phyloP scores from a whole-genome alignment of 169 alveolate genomes.

The Plasmodium falciparum region DNA sequence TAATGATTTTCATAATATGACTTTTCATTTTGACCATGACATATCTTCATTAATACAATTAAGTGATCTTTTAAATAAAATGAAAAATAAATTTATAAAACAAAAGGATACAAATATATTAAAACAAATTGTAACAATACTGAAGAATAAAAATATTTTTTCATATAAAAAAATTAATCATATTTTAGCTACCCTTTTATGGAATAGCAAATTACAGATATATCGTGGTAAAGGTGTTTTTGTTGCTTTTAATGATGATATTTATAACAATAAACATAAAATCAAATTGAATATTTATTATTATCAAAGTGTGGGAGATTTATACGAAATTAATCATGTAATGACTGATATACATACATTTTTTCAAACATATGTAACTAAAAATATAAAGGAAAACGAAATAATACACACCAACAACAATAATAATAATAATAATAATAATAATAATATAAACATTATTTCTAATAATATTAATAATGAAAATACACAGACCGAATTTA shows the following conservation, averaged over 20 bases:
- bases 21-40: constrained; percentile 23
- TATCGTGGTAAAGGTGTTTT: constrained; percentile 76
- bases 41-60: constrained; percentile 28
- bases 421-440: neutral
- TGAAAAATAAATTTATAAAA: constrained; percentile 33
- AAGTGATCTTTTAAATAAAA: constrained; percentile 21
- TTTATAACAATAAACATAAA: constrained; percentile 42
- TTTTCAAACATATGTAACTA: constrained; percentile 16
- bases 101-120: constrained; percentile 10
- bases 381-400: neutral
- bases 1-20: constrained; percentile 34
- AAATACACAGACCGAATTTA: neutral
- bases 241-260: constrained; percentile 73
- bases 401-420: neutral
- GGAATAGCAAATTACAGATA: constrained; percentile 28
- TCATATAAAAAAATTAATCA: constrained; percentile 72
- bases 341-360: constrained; percentile 50
- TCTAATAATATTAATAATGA: neutral
- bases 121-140: constrained; percentile 29
- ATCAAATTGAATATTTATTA: constrained; percentile 56
- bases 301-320: constrained; percentile 77
- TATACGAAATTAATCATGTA: constrained; percentile 54
- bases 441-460: neutral
- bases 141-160: constrained; percentile 40
- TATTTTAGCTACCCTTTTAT: constrained; percentile 36